Percentiles rank a stretch among this genome's conserved stretches.
Evolutionary conservation across 208 protist genomes (phyloP).

Genomic region (Trypanosoma grayi): DNA sequence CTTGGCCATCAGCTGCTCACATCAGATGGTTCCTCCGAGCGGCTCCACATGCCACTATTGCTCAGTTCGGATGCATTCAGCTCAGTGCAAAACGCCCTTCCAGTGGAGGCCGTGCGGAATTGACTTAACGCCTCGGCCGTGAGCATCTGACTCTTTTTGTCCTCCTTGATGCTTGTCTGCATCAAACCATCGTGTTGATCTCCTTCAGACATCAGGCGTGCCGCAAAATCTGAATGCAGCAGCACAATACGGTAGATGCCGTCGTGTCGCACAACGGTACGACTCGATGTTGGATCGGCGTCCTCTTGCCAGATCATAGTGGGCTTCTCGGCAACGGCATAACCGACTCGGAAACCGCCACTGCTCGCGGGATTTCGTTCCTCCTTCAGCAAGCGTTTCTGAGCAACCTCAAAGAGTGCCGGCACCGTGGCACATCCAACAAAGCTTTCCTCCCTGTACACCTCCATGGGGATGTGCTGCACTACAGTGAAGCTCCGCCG

Average conservation of each 20-base stretch:
- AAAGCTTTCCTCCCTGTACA: constrained; percentile 21
- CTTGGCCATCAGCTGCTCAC: constrained; percentile 8
- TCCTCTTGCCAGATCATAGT: constrained; percentile 13
- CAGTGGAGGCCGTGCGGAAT: neutral
- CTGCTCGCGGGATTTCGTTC: neutral
- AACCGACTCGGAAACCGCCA: neutral
- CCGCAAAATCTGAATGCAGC: constrained; percentile 13
- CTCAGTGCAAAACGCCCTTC: neutral
- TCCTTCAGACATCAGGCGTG: neutral
- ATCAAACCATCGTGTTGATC: neutral
- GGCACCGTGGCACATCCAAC: constrained; percentile 12
- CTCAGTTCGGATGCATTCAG: neutral
- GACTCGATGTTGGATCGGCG: neutral
- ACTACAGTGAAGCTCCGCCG: constrained; percentile 3
- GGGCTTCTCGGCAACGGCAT: constrained; percentile 15
- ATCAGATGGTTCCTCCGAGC: neutral
- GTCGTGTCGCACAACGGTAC: constrained; percentile 23
- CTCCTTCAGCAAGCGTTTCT: constrained; percentile 16
- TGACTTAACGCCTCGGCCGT: constrained; percentile 1
- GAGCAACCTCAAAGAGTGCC: constrained; percentile 23
- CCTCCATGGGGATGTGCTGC: constrained; percentile 18
- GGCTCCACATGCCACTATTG: neutral
- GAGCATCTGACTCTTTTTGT: neutral
- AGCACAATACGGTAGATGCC: constrained; percentile 39
- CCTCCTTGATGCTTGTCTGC: neutral